Evolutionary conservation across 257 asterid genomes (phyloP).

Genomic region (Nicotiana otophora): DNA sequence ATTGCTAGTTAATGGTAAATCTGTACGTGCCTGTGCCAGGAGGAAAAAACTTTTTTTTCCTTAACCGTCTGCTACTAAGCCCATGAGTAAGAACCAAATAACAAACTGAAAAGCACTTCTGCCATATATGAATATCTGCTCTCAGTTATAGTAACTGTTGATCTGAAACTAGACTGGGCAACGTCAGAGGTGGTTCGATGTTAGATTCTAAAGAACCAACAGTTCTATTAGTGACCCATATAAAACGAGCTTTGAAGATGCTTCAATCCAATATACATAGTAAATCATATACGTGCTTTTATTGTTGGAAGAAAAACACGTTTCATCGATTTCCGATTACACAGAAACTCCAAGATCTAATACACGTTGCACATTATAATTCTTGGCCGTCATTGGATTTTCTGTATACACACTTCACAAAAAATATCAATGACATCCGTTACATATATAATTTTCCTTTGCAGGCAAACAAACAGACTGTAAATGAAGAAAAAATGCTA

Average conservation of each 20-base stretch:
- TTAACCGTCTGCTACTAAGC: background rate
- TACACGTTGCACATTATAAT: background rate
- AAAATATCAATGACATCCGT: background rate
- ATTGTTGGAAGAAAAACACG: background rate
- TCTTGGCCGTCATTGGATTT: background rate
- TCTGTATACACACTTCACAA: background rate
- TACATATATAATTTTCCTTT: background rate
- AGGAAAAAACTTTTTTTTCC: background rate
- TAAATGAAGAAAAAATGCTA: background rate
- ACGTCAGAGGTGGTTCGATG: background rate
- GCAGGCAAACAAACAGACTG: background rate
- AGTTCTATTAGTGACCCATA: background rate
- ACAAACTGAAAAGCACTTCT: background rate
- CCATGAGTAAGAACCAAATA: background rate
- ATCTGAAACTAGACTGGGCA: background rate
- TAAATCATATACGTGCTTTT: background rate
- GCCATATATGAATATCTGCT: background rate
- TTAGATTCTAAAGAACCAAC: background rate
- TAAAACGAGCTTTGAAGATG: background rate
- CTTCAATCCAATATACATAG: background rate
- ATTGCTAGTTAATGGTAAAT: background rate
- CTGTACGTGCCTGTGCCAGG: background rate
- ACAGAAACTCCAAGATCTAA: background rate
- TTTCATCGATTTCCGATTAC: background rate
- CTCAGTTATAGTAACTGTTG: background rate